These are phyloP conservation scores for Talaromyces ruber DNA, from an alignment of 495 filamentous ascomycete species.

Conservation along the genomic window DNA sequence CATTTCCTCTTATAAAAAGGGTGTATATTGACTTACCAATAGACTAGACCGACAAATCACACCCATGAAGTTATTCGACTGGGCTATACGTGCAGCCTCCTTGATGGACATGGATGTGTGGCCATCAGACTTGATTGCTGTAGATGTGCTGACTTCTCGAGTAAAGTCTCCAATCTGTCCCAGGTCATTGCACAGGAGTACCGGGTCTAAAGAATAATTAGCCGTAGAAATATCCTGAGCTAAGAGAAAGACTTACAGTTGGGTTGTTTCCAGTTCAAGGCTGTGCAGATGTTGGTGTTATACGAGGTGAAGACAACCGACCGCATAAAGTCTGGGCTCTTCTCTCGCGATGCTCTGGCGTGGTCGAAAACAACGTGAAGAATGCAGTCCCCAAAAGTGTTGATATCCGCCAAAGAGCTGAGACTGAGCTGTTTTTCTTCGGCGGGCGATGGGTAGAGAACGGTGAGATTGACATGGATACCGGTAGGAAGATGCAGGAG, in stretches of 20 bases:
- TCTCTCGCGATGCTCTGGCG: constrained; percentile 64
- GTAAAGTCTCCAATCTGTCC: constrained; percentile 47
- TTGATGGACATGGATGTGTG: constrained; percentile 75
- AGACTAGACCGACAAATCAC: constrained; percentile 80
- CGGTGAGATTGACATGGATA: constrained; percentile 79
- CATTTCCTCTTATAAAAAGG: neutral
- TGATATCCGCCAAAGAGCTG: constrained; percentile 71
- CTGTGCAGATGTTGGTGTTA: constrained; percentile 81
- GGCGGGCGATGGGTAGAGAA: constrained; percentile 66
- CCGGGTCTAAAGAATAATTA: constrained; percentile 53
- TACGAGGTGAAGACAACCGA: constrained; percentile 90
- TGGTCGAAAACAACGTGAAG: constrained; percentile 85
- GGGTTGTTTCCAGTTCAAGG: constrained; percentile 97
- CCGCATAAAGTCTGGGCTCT: constrained; percentile 58
- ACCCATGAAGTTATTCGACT: constrained; percentile 97
- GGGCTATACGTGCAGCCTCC: constrained; percentile 86
- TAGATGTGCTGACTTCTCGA: constrained; percentile 27
- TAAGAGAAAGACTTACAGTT: constrained; percentile 56
- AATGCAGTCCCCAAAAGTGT: constrained; percentile 75
- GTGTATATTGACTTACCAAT: constrained; percentile 50
- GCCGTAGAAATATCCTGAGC: neutral
- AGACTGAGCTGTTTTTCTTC: constrained; percentile 63
- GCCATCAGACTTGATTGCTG: constrained; percentile 53
- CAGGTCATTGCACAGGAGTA: constrained; percentile 90
- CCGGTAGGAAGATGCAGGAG: constrained; percentile 61